Evolutionary conservation across 306 rosid species (phyloP).

Genomic region (Lotus japonicus): DNA sequence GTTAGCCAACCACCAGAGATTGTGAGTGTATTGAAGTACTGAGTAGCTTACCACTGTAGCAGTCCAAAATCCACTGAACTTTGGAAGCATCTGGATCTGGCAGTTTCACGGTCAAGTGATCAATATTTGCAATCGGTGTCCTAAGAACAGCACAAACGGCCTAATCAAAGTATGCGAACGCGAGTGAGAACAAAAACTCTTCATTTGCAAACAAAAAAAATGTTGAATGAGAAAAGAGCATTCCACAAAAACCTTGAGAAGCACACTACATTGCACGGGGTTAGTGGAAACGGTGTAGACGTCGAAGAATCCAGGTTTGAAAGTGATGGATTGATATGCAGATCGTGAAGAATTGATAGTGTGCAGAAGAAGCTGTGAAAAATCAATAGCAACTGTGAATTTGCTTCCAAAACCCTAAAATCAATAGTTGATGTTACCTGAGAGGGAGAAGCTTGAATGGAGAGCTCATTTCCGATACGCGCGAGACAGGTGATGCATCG

Average conservation of each 20-base stretch:
- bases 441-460: conserved; percentile 76
- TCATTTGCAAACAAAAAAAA: background rate
- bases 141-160: conserved; percentile 81
- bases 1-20: background rate
- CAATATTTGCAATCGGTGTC: conserved; percentile 73
- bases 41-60: conserved; percentile 52
- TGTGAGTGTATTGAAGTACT: background rate
- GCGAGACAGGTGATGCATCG: conserved; percentile 89
- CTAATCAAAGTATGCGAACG: conserved; percentile 37
- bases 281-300: conserved; percentile 46
- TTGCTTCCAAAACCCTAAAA: conserved; percentile 31
- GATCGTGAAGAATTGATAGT: conserved; percentile 78
- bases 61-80: conserved; percentile 77
- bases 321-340: conserved; percentile 65
- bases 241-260: conserved; percentile 50
- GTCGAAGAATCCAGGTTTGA: conserved; percentile 72
- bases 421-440: conserved; percentile 45
- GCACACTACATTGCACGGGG: conserved; percentile 73
- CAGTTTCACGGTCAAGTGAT: conserved; percentile 58
- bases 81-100: conserved; percentile 67
- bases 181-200: conserved; percentile 5
- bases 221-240: background rate
- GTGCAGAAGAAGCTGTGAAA: conserved; percentile 59
- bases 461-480: conserved; percentile 82
- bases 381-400: background rate